Evolutionary conservation across 805 yeast genomes (phyloP).

Genomic region (Candida endomychidarum): DNA sequence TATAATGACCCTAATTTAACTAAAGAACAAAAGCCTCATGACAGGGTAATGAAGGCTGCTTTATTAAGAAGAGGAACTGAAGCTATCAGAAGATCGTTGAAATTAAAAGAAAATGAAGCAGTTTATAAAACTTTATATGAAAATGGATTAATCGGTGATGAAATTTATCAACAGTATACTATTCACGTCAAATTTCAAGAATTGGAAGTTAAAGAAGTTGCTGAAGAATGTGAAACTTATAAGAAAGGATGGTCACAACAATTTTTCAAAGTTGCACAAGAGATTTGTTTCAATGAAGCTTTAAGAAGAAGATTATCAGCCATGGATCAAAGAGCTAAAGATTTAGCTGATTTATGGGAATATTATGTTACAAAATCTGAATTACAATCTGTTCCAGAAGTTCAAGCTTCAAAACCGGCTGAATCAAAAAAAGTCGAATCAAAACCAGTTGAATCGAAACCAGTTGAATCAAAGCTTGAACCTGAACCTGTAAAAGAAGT

Average conservation of each 20-base stretch:
- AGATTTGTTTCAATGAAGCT: slow-evolving; percentile 90
- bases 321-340: slow-evolving; percentile 40
- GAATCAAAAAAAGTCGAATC: no score
- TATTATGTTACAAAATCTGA: slow-evolving; percentile 15
- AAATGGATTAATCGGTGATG: slow-evolving; percentile 90
- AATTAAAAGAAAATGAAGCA: slow-evolving; percentile 75
- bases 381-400: no score
- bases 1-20: slow-evolving; percentile 38
- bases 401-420: no score
- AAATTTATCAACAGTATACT: slow-evolving; percentile 74
- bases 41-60: slow-evolving; percentile 67
- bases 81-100: slow-evolving; percentile 78
- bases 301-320: slow-evolving; percentile 67
- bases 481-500: no score
- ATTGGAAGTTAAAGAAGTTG: slow-evolving; percentile 73
- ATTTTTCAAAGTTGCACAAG: slow-evolving; percentile 78
- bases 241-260: slow-evolving; percentile 80
- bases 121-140: slow-evolving; percentile 72
- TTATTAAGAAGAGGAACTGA: slow-evolving; percentile 71
- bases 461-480: no score
- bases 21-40: slow-evolving; percentile 60
- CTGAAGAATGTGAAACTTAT: slow-evolving; percentile 67
- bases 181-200: slow-evolving; percentile 78
- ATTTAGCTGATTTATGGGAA: slow-evolving; percentile 38
- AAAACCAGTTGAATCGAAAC: no score